phyloP scores from a whole-genome alignment of 805 yeast genomes.

The Wickerhamiella musiphila region DNA sequence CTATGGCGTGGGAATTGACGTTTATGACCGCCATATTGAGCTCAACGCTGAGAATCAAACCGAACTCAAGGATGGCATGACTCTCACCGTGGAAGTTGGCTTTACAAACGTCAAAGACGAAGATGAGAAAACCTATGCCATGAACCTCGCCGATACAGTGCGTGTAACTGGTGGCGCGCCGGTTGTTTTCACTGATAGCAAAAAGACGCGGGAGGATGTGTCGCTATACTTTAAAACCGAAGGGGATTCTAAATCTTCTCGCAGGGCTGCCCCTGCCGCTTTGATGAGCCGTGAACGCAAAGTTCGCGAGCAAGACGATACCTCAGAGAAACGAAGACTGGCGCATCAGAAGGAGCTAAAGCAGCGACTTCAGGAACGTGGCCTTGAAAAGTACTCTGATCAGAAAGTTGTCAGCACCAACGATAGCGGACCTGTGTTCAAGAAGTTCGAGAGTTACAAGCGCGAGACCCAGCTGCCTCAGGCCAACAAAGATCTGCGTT shows the following conservation, averaged over 20 bases:
- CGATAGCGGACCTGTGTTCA: conserved; percentile 42
- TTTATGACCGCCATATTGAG: conserved; percentile 61
- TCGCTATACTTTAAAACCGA: conserved; percentile 73
- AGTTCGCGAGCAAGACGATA: conserved; percentile 35
- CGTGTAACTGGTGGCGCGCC: conserved; percentile 48
- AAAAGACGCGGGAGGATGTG: conserved; percentile 54
- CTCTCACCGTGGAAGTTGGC: conserved; percentile 61
- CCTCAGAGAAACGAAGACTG: conserved; percentile 59
- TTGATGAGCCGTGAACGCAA: conserved; percentile 3
- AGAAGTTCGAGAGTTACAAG: conserved; percentile 83
- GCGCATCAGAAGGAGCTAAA: conserved; percentile 72
- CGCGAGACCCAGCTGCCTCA: conserved; percentile 84
- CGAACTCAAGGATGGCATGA: conserved; percentile 49
- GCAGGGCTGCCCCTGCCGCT: conserved; percentile 9
- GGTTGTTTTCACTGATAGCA: conserved; percentile 50
- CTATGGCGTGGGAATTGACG: conserved; percentile 77
- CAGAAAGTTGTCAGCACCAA: conserved; percentile 3
- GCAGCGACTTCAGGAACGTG: conserved; percentile 72
- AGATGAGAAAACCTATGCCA: conserved; percentile 42
- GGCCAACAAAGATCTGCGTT: conserved; percentile 63
- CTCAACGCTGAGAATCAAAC: conserved; percentile 60
- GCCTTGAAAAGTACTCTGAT: conserved; percentile 31
- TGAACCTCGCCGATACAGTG: conserved; percentile 67
- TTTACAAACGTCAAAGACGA: conserved; percentile 43
- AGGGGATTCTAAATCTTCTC: conserved; percentile 30